A percentile compares a stretch with the other conserved stretches of the same genome.
Evolutionary conservation across 1,284 basidiomycete genomes (phyloP).

Genomic region (Retiboletus fuscus): DNA sequence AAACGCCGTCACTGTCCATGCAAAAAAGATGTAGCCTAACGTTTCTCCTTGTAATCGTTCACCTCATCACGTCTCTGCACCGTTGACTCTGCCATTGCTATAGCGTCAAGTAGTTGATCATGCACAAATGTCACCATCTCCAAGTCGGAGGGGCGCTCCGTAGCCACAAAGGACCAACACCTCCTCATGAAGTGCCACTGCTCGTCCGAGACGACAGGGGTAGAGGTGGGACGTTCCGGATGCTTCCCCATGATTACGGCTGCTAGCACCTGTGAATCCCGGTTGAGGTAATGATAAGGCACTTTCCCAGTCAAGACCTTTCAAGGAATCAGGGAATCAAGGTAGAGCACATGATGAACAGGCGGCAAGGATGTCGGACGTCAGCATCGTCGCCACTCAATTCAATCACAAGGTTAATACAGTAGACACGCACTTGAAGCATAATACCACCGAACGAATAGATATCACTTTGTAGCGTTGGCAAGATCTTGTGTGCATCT

Average conservation of each 20-base stretch:
- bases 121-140: constrained; percentile 33
- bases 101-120: constrained; percentile 27
- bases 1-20: too few relatives aligned
- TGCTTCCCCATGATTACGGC: constrained; percentile 31
- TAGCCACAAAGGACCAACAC: constrained; percentile 35
- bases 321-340: background rate
- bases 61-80: background rate
- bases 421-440: constrained; percentile 32
- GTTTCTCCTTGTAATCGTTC: background rate
- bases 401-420: background rate
- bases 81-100: constrained; percentile 6
- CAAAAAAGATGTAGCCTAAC: background rate
- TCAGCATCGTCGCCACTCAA: background rate
- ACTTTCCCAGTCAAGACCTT: constrained; percentile 43
- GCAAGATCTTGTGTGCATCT: constrained; percentile 21
- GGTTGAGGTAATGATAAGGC: constrained; percentile 39
- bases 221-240: constrained; percentile 35
- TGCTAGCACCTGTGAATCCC: constrained; percentile 38
- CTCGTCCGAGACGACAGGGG: constrained; percentile 29
- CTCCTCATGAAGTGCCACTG: constrained; percentile 40
- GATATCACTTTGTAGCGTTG: constrained; percentile 35
- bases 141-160: constrained; percentile 32
- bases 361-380: background rate
- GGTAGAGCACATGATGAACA: background rate
- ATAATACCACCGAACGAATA: constrained; percentile 46